Conservation (phyloP, 257 asterid genomes). For the Solanum corneliomulleri region DNA sequence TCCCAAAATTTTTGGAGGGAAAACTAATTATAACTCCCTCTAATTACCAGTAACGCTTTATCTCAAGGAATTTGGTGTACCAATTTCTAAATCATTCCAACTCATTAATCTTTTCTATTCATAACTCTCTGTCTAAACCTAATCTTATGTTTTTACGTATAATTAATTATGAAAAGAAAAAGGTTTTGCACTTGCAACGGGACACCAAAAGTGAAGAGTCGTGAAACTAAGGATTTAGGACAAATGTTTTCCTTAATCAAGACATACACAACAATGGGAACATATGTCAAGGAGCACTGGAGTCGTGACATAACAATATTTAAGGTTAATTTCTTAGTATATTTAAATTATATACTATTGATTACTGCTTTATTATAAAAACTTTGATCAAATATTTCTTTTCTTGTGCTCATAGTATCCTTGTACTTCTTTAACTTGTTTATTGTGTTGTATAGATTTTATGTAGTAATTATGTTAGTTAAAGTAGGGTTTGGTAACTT, state of each 20-base stretch:
- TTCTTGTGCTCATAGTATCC: background rate
- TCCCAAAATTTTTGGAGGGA: too few relatives aligned
- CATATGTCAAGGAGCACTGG: conserved; percentile 95
- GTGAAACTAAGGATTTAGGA: too few relatives aligned
- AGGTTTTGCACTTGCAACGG: background rate
- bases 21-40: too few relatives aligned
- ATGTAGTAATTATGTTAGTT: background rate
- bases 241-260: conserved; percentile 34
- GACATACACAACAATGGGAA: conserved; percentile 73
- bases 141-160: background rate
- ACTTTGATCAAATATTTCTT: background rate
- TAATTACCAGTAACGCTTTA: background rate
- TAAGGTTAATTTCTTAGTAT: conserved; percentile 30
- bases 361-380: background rate
- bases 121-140: background rate
- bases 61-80: background rate
- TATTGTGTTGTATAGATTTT: background rate
- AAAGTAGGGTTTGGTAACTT: background rate
- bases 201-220: too few relatives aligned
- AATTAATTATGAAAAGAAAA: background rate
- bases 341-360: background rate
- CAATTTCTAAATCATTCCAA: background rate
- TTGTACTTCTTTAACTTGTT: too few relatives aligned
- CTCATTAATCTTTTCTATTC: background rate
- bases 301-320: conserved; percentile 86